Evolutionary conservation across 108 stramenopile species (phyloP).

Genomic region (Chaetoceros tenuissimus): DNA sequence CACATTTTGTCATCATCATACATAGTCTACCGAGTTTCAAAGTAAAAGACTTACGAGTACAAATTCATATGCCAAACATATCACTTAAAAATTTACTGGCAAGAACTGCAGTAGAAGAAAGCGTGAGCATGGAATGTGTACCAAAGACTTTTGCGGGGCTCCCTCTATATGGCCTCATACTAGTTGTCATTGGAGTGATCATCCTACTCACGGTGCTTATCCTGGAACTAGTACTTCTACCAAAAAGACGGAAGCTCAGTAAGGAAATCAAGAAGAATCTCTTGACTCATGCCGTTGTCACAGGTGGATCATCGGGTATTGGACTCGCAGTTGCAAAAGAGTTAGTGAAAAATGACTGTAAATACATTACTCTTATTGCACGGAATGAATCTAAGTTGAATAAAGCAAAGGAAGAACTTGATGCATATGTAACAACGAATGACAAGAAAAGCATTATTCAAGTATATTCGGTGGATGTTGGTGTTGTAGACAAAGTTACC

Average conservation of each 20-base stretch:
- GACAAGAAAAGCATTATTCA: slow-evolving; percentile 11
- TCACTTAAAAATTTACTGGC: too few species aligned
- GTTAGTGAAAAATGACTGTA: slow-evolving; percentile 39
- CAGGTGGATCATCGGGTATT: slow-evolving; percentile 82
- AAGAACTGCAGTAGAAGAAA: too few species aligned
- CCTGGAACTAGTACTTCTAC: neutral
- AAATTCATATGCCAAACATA: too few species aligned
- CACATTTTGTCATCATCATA: too few species aligned
- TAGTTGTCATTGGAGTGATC: neutral
- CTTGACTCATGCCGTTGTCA: slow-evolving; percentile 56
- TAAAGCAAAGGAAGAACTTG: slow-evolving; percentile 40
- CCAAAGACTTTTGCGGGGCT: too few species aligned
- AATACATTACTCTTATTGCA: slow-evolving; percentile 63
- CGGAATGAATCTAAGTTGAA: slow-evolving; percentile 49
- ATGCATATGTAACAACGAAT: slow-evolving; percentile 1
- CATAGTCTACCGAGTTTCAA: too few species aligned
- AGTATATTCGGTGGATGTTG: slow-evolving; percentile 54
- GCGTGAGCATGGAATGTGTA: too few species aligned
- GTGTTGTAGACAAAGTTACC: slow-evolving; percentile 36
- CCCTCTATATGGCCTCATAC: neutral
- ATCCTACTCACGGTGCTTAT: neutral
- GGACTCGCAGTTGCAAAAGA: slow-evolving; percentile 68
- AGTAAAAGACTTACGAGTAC: too few species aligned
- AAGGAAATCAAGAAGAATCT: neutral
- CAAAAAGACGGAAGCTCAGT: neutral